phyloP scores from a whole-genome alignment of 192 early-diverging fungal genomes.

The Umbelopsis isabellina region DNA sequence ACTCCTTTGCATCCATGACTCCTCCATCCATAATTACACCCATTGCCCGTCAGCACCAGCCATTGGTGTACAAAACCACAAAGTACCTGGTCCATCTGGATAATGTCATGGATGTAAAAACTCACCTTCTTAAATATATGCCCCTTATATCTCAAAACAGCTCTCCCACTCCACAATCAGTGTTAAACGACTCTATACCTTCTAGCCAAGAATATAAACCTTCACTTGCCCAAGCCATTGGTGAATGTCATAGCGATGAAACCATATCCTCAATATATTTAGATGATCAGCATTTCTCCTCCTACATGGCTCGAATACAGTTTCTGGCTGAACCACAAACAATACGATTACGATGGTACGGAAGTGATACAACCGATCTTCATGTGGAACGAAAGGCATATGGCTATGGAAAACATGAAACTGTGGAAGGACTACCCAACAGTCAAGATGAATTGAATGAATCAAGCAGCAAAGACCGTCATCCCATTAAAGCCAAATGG shows the following conservation, averaged over 20 bases:
- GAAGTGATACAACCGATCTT: not conserved
- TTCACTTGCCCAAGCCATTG: not conserved
- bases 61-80: not conserved
- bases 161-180: not conserved
- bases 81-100: slow-evolving; percentile 16
- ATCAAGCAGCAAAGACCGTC: slow-evolving; percentile 1
- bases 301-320: slow-evolving; percentile 12
- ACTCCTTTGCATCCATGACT: slow-evolving; percentile 2
- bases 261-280: slow-evolving; percentile 11
- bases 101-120: slow-evolving; percentile 24
- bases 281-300: not conserved
- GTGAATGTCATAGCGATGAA: not conserved
- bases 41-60: not conserved
- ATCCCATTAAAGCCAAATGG: slow-evolving; percentile 2
- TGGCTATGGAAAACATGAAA: not conserved
- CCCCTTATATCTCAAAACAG: not conserved
- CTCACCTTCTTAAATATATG: slow-evolving; percentile 4
- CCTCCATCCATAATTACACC: slow-evolving; percentile 1
- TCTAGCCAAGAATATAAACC: not conserved
- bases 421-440: not conserved
- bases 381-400: slow-evolving; percentile 19
- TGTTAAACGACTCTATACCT: not conserved
- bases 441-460: not conserved
- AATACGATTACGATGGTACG: slow-evolving; percentile 15
- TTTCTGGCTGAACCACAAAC: not conserved